Evolutionary conservation across 2,329 filamentous ascomycete species (phyloP).

Genomic region (Xylaria sp.): DNA sequence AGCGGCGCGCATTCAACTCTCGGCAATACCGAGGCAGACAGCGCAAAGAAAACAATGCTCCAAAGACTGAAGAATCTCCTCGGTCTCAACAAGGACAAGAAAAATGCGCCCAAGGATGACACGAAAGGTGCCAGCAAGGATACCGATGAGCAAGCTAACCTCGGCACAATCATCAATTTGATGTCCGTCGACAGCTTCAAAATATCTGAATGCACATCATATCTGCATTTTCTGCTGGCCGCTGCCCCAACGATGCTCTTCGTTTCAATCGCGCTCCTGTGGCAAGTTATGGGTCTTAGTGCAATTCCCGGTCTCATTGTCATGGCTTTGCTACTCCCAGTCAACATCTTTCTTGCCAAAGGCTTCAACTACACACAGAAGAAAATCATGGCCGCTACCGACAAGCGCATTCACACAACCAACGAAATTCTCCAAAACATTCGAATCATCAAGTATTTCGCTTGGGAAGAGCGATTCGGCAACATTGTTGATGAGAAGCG

Average conservation of each 20-base stretch:
- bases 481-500: slow-evolving; percentile 86
- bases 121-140: slow-evolving; percentile 33
- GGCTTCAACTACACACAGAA: slow-evolving; percentile 85
- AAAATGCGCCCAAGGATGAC: slow-evolving; percentile 34
- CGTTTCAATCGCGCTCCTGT: slow-evolving; percentile 75
- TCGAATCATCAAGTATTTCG: slow-evolving; percentile 98
- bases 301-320: slow-evolving; percentile 89
- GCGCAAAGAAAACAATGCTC: slow-evolving; percentile 37
- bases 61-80: slow-evolving; percentile 52
- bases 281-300: slow-evolving; percentile 84
- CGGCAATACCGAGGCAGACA: slow-evolving; percentile 49
- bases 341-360: slow-evolving; percentile 84
- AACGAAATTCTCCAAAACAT: slow-evolving; percentile 98
- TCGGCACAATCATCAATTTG: slow-evolving; percentile 97
- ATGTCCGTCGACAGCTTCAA: slow-evolving; percentile 99
- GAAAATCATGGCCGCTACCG: slow-evolving; percentile 84
- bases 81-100: slow-evolving; percentile 52
- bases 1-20: slow-evolving; percentile 69
- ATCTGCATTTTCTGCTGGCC: slow-evolving; percentile 93
- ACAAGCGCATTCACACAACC: slow-evolving; percentile 91
- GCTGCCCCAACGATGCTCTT: slow-evolving; percentile 83
- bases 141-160: slow-evolving; percentile 71
- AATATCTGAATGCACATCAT: slow-evolving; percentile 88
- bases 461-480: slow-evolving; percentile 91
- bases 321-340: slow-evolving; percentile 80